Evolutionary conservation across 805 yeast genomes (phyloP).

Genomic region (Suhomyces tanzawaensis): DNA sequence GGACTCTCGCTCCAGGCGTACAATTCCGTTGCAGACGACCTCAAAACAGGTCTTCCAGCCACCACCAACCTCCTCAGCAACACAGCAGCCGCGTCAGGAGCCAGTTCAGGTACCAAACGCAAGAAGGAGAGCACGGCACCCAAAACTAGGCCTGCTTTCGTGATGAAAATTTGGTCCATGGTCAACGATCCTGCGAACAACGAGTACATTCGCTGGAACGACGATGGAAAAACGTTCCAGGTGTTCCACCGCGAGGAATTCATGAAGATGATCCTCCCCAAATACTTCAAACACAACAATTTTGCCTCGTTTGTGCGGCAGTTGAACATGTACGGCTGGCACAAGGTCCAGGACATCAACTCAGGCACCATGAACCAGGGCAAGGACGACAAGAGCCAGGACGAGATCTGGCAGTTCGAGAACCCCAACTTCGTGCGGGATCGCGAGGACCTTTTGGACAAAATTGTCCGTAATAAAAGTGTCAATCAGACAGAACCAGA

Average conservation of each 20-base stretch:
- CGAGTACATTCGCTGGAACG: slow-evolving; percentile 77
- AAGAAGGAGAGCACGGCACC: slow-evolving; percentile 34
- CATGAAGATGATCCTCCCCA: slow-evolving; percentile 81
- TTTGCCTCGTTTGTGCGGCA: slow-evolving; percentile 96
- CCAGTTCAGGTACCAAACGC: slow-evolving; percentile 21
- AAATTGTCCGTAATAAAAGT: slow-evolving; percentile 74
- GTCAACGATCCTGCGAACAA: slow-evolving; percentile 75
- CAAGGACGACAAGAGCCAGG: slow-evolving; percentile 45
- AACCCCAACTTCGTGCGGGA: slow-evolving; percentile 76
- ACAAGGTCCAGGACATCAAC: slow-evolving; percentile 89
- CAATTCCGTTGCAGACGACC: slow-evolving; percentile 4
- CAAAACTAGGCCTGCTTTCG: slow-evolving; percentile 84
- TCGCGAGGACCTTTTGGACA: slow-evolving; percentile 80
- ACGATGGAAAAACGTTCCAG: slow-evolving; percentile 81
- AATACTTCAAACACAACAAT: slow-evolving; percentile 91
- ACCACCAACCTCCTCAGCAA: background rate
- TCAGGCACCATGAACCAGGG: slow-evolving; percentile 57
- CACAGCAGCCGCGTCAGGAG: no score
- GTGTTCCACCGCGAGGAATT: slow-evolving; percentile 82
- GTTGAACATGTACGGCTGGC: slow-evolving; percentile 98
- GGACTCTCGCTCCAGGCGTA: slow-evolving; percentile 18
- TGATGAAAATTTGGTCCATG: slow-evolving; percentile 93
- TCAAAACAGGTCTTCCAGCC: background rate
- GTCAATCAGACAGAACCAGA: slow-evolving; percentile 22
- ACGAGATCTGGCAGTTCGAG: slow-evolving; percentile 87